A percentile compares a stretch with the other conserved stretches of the same genome.
Evolutionary conservation across 202 grass and related monocot genomes (phyloP).

Genomic region (Digitaria exilis): DNA sequence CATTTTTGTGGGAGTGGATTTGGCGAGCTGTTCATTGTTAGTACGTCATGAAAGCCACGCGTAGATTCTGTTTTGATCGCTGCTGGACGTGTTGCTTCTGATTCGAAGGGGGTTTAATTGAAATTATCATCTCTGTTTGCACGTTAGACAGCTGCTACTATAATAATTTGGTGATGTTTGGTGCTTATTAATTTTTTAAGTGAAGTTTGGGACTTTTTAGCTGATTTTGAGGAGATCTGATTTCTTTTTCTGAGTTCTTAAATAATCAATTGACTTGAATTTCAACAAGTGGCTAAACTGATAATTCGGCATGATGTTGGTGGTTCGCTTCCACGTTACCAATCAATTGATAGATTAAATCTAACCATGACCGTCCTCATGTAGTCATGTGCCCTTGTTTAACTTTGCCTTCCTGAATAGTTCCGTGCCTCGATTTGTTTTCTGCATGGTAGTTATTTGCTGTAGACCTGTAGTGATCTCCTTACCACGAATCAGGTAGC

Average conservation of each 20-base stretch:
- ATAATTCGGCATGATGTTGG: not conserved
- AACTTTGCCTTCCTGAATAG: not conserved
- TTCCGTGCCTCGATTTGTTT: constrained; percentile 14
- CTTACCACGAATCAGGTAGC: not conserved
- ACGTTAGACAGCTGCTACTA: not conserved
- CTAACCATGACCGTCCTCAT: not conserved
- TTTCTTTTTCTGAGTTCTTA: not conserved
- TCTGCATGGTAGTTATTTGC: not conserved
- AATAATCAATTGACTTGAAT: not conserved
- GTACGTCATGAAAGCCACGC: not conserved
- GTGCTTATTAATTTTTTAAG: not conserved
- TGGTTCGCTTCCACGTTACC: not conserved
- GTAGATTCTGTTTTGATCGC: not conserved
- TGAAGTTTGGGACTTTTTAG: not conserved
- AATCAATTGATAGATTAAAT: not conserved
- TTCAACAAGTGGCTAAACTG: not conserved
- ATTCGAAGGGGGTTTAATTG: not conserved
- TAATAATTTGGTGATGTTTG: not conserved
- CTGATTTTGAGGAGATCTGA: constrained; percentile 25
- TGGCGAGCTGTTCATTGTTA: not conserved
- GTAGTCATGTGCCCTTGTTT: not conserved
- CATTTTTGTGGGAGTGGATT: not conserved
- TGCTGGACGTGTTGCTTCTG: not conserved
- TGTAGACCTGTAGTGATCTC: not conserved
- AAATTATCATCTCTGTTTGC: constrained; percentile 5